Evolutionary conservation across 176 grass and related monocot genomes (phyloP), one percentile per base, ranked within the genome.

Genomic region (Oryza coarctata): DNA sequence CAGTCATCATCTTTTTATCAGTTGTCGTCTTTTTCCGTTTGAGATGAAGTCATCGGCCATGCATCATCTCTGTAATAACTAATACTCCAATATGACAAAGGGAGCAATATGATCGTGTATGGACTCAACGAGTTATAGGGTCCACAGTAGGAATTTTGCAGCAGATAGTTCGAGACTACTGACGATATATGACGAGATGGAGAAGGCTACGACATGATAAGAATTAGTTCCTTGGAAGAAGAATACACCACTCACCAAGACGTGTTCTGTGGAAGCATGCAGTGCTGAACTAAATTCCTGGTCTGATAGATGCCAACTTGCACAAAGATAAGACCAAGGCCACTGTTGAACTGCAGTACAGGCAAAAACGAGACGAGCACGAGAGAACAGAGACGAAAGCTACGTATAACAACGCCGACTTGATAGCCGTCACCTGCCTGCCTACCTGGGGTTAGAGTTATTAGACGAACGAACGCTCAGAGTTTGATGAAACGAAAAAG

Each of bases 381-480:
- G 70, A 45, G 38, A 9, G 73, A 84, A 44, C 44, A 60, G 58
- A 28, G 29, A 4, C 27, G 34, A 81, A 81, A 81, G 73, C 60
- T 57, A 63, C 41, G 44, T 23, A 34, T 62, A 68, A 61, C 79
- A 63, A 49, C 69, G 65, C 10, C 58, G 28, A 77, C 32, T 36
- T 22, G 57, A 64, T 45, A 65, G 49, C 15, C 29, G 47, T 75
- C 75, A 28, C 2, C 80, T 71, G 73, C 81, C 74, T 62, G 7
- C 49, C 69, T 39, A 61, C 23, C 82, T 67, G 64, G 3, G 82
- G 18, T 65, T 35, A 36, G 63, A 76, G 17, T 9, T 39, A 9
- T 64, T 35, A 26, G 63, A 76, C 15, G 45, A 43, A 32, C 52
- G 38, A 17, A 17, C 58, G 47, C 9, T 41, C 10, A 45, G 38